Conservation (phyloP, 2,329 filamentous ascomycete genomes). For the Ilyonectria robusta region DNA sequence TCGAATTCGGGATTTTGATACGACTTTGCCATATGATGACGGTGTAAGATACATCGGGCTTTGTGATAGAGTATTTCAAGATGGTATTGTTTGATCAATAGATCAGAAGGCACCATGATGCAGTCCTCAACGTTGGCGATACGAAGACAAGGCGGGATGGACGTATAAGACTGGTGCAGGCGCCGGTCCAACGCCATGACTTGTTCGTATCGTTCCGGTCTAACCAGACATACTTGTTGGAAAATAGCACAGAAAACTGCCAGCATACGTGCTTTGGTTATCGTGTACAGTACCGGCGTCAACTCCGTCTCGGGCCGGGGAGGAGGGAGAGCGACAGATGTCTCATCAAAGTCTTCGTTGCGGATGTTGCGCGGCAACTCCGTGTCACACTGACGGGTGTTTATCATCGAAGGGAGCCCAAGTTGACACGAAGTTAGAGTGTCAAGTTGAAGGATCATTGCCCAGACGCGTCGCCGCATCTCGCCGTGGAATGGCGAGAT, state of each 20-base stretch:
- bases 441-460: constrained; percentile 33
- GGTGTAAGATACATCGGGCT: constrained; percentile 33
- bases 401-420: constrained; percentile 31
- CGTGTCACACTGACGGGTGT: constrained; percentile 35
- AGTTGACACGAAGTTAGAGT: constrained; percentile 34
- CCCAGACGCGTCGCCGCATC: constrained; percentile 39
- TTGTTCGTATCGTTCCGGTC: constrained; percentile 31
- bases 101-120: constrained; percentile 28
- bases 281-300: constrained; percentile 30
- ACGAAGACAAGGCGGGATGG: constrained; percentile 30
- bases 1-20: constrained; percentile 31
- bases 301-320: constrained; percentile 30
- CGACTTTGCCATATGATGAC: constrained; percentile 35
- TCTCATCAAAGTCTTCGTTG: constrained; percentile 33
- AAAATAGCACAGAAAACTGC: constrained; percentile 36
- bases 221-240: constrained; percentile 35
- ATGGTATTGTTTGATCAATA: constrained; percentile 36
- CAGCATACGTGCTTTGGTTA: constrained; percentile 9
- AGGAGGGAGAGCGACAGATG: constrained; percentile 24
- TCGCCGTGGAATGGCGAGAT: constrained; percentile 36
- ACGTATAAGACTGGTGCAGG: constrained; percentile 22
- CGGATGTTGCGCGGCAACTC: constrained; percentile 29
- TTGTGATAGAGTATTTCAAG: constrained; percentile 37
- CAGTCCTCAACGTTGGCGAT: constrained; percentile 33
- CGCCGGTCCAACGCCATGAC: constrained; percentile 37